Evolutionary conservation across 1,284 basidiomycete genomes (phyloP).

Genomic region (Trametes sp.): DNA sequence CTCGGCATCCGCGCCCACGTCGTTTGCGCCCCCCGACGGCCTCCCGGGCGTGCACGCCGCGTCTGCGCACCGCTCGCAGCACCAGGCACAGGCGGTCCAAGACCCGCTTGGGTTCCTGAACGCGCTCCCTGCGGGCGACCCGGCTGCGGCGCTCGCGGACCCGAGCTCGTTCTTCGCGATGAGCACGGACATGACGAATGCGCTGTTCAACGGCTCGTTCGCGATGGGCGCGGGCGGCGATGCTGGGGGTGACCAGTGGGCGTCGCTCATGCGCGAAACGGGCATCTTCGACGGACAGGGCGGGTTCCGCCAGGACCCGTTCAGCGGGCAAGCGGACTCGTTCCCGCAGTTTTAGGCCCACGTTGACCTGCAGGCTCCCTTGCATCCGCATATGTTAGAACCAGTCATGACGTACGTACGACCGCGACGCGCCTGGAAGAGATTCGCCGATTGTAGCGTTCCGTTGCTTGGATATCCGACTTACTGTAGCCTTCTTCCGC

Average conservation of each 20-base stretch:
- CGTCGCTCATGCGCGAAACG: slow-evolving; percentile 42
- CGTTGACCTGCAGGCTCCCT: too few relatives aligned
- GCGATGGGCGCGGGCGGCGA: slow-evolving; percentile 30
- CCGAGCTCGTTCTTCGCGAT: slow-evolving; percentile 22
- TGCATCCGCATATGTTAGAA: too few relatives aligned
- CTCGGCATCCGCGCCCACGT: neutral
- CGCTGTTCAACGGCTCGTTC: slow-evolving; percentile 8
- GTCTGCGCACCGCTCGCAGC: neutral
- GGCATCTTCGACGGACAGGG: slow-evolving; percentile 36
- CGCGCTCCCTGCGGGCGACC: slow-evolving; percentile 18
- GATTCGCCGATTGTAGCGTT: too few relatives aligned
- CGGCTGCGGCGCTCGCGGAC: slow-evolving; percentile 8
- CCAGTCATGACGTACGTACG: too few relatives aligned
- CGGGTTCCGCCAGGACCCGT: slow-evolving; percentile 19
- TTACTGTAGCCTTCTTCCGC: too few relatives aligned
- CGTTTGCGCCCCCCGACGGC: slow-evolving; percentile 10
- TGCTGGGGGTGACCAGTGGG: slow-evolving; percentile 41
- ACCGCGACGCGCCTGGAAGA: too few relatives aligned
- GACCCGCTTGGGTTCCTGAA: slow-evolving; percentile 18
- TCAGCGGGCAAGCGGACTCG: slow-evolving; percentile 5
- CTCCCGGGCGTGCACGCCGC: neutral
- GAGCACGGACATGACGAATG: slow-evolving; percentile 11
- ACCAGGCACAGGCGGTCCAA: neutral
- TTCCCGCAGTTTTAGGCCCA: slow-evolving; percentile 10
- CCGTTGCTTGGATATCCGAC: too few relatives aligned